Conservation (phyloP, 495 filamentous ascomycete species). For the Penicillium fimorum region DNA sequence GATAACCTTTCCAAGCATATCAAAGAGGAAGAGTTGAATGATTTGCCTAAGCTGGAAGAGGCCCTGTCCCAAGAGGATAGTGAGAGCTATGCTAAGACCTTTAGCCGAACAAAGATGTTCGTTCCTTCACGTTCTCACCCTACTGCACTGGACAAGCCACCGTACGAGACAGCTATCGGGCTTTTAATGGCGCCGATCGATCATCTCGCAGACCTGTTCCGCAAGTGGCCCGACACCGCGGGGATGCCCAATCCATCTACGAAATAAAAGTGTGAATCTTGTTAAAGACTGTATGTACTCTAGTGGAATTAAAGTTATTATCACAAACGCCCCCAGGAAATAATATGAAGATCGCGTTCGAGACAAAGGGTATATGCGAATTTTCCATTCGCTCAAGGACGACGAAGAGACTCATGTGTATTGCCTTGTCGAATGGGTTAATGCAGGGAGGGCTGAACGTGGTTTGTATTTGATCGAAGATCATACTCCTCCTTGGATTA, state of each 20-base stretch:
- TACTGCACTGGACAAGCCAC: constrained; percentile 36
- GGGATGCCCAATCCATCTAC: constrained; percentile 23
- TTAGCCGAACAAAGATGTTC: constrained; percentile 60
- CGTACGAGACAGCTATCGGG: constrained; percentile 32
- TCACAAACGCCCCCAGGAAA: too few relatives aligned
- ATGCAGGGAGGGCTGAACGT: too few relatives aligned
- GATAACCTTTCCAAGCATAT: constrained; percentile 54
- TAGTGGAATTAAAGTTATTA: too few relatives aligned
- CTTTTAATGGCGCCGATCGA: constrained; percentile 37
- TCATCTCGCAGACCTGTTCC: constrained; percentile 34
- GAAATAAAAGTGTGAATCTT: not conserved
- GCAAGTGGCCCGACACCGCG: constrained; percentile 31
- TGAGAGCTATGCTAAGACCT: constrained; percentile 48
- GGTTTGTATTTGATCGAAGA: too few relatives aligned
- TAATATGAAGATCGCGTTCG: too few relatives aligned
- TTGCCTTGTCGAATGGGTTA: too few relatives aligned
- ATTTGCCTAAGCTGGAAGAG: constrained; percentile 56
- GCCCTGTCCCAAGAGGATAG: constrained; percentile 37
- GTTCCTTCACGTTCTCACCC: constrained; percentile 59
- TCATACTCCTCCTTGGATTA: too few relatives aligned
- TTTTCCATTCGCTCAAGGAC: too few relatives aligned
- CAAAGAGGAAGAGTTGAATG: constrained; percentile 56
- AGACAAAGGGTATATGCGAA: too few relatives aligned
- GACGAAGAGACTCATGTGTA: too few relatives aligned
- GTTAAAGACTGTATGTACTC: too few relatives aligned